Evolutionary conservation across 768 basidiomycete genomes (phyloP).

Genomic region (Hericium alpestre): DNA sequence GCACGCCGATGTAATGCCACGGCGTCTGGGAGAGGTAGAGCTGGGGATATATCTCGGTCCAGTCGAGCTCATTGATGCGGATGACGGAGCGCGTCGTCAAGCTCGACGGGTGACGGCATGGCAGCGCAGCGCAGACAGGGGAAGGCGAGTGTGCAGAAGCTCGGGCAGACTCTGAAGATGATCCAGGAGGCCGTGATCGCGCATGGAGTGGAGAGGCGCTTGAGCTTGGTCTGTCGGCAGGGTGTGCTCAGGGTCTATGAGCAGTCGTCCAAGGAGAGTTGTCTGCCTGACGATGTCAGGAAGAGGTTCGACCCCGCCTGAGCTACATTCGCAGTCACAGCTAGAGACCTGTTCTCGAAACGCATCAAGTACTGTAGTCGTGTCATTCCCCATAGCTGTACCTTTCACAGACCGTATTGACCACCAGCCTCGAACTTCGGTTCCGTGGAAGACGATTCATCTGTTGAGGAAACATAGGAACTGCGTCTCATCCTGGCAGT

Average conservation of each 20-base stretch:
- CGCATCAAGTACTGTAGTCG: too few relatives aligned
- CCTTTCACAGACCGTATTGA: too few relatives aligned
- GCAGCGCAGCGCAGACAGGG: not conserved
- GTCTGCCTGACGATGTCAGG: not conserved
- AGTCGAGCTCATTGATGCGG: too few relatives aligned
- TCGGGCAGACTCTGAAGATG: slow-evolving; percentile 2
- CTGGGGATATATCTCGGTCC: slow-evolving; percentile 56
- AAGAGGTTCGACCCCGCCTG: not conserved
- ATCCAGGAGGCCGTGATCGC: not conserved
- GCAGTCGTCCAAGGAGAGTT: not conserved
- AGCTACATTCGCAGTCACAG: not conserved
- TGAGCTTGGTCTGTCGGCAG: not conserved
- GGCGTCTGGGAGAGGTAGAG: slow-evolving; percentile 22
- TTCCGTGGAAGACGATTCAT: too few relatives aligned
- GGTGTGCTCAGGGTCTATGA: not conserved
- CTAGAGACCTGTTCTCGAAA: too few relatives aligned
- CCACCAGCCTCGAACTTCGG: too few relatives aligned
- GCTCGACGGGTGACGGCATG: not conserved
- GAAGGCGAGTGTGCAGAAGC: slow-evolving; percentile 18
- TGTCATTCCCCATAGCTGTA: too few relatives aligned
- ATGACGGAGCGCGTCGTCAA: too few relatives aligned
- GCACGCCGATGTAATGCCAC: not conserved
- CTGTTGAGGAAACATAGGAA: too few relatives aligned
- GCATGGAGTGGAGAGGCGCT: not conserved
- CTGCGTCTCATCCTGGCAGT: not conserved